Base-by-base conservation (phyloP, 257 asterid species). In the Hygrophila difformis region DNA sequence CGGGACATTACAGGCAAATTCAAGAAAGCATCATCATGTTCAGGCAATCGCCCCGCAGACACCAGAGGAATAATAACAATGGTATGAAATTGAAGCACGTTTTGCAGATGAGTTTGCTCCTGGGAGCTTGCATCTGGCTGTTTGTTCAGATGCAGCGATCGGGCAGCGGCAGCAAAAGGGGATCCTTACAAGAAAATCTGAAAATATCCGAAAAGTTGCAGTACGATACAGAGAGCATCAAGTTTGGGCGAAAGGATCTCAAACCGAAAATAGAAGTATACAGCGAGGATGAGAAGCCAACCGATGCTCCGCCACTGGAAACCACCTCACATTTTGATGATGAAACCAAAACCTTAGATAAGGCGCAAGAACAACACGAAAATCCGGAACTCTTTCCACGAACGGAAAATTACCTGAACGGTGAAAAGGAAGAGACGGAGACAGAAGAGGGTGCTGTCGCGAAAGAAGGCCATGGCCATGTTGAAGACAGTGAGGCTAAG, bases 251-350 rank as follows among this genome's bases (percentile, higher is more conserved):
- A 8, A 41, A 41, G 1, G 47, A 41, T 41, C 47, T 41, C 21
- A 41, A 41, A 20, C 47, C 47, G 9, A 18, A 16, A 7, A 20
- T 0, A 41, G 47, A 41, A 3, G 8, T 1, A 14, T 13, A 41
- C 9, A 20, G 17, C 9, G 47, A 41, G 1, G 9, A 15, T 10
- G 21, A 41, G 21, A 41, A 41, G 47, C 58, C 35, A 22, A 70
- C 37, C 50, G 57, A 59, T 56, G 69, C 44, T 12, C 58, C 46
- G 6, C 59, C 51, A n/a, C 92, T 74, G 37, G 93, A 57, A 23
- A 69, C 28, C 23, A 69, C 28, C 23, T 61, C 61, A 12, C 77
- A 51, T 39, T 79, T 77, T 45, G 80, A 82, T 34, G 93, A 79
- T 66, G 93, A 77, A 36, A 70, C 50, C 43, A 79, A 12, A 10